A percentile compares a stretch with the other conserved stretches of the same genome.
These are phyloP conservation scores for Vitis hybrid DNA, from an alignment of 177 flowering plant species.

Conservation along the genomic window DNA sequence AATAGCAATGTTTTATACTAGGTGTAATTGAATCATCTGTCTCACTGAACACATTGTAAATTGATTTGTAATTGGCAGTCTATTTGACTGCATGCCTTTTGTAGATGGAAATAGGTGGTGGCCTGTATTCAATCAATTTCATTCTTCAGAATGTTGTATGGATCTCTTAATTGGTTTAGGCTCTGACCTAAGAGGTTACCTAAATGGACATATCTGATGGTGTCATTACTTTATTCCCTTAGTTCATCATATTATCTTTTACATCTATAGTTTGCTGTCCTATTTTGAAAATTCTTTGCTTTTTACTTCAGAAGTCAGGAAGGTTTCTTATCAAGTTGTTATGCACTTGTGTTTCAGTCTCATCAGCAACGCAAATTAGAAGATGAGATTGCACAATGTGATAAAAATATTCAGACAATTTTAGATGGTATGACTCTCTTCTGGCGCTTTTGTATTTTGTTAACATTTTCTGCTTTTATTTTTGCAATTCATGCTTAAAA, in stretches of 20 bases:
- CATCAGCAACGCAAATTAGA: slow-evolving; percentile 43
- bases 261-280: neutral
- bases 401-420: slow-evolving; percentile 40
- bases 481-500: neutral
- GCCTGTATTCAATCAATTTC: too few species aligned
- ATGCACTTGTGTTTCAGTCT: slow-evolving; percentile 34
- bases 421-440: slow-evolving; percentile 31
- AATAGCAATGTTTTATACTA: too few species aligned
- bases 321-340: neutral
- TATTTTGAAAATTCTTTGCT: neutral
- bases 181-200: too few species aligned
- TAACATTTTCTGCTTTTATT: neutral
- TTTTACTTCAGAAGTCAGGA: neutral
- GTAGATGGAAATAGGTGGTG: too few species aligned
- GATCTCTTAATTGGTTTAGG: too few species aligned
- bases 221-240: too few species aligned
- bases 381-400: slow-evolving; percentile 60
- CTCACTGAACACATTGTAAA: too few species aligned
- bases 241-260: neutral
- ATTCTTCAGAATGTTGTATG: too few species aligned
- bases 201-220: too few species aligned
- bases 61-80: too few species aligned
- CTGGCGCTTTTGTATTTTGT: neutral
- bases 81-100: too few species aligned
- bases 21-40: too few species aligned